Evolutionary conservation across 805 yeast genomes (phyloP), one percentile per base, ranked within the genome.

Genomic region (Kodamaea kaohsiungensis): DNA sequence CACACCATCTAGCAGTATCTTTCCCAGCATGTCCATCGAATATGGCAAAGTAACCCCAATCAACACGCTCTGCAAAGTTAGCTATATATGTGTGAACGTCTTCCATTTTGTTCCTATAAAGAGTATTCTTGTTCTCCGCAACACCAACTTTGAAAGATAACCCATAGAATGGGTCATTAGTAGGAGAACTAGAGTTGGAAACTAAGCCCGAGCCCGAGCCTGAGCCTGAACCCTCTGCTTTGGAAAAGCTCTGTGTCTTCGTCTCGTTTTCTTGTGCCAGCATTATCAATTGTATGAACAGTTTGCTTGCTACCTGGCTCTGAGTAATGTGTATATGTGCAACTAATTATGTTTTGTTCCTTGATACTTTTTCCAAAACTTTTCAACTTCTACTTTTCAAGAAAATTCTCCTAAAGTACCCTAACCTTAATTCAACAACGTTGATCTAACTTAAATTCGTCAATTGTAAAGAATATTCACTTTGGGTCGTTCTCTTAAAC

Each of bases 21-120:
- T 85, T 85, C 18, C 99, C 99, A 1, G 98, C 98, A 72, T 93
- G 99, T 9, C 99, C 99, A 70, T 93, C 99, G 71, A 91, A 93
- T 0, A 93, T 81, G 15, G 96, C 98, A 79, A 93, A 91, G 67
- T 89, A 93, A 1, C 97, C 98, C 88, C 96, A 88, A 67, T 91
- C 97, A 30, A 88, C 75, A 54, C 91, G 70, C 61, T 90, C 96
- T n/a, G 92, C 95, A 75, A 89, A 92, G 73, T 92, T 91, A 60
- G 95, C 91, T 40, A 91, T 91, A 63, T 88, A 90, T 0, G 96
- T 89, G 68, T 93, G 98, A 7, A 93, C 95, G 68, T 93, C 99
- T 67, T 93, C 99, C 99, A 93, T 93, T 27, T 91, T 84, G 50
- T 88, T 84, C 54, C 99, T 79, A 67, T 85, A 92, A 58, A 87